phyloP scores from a whole-genome alignment of 768 basidiomycete genomes.

The Rubroboletus pulcherrimus region DNA sequence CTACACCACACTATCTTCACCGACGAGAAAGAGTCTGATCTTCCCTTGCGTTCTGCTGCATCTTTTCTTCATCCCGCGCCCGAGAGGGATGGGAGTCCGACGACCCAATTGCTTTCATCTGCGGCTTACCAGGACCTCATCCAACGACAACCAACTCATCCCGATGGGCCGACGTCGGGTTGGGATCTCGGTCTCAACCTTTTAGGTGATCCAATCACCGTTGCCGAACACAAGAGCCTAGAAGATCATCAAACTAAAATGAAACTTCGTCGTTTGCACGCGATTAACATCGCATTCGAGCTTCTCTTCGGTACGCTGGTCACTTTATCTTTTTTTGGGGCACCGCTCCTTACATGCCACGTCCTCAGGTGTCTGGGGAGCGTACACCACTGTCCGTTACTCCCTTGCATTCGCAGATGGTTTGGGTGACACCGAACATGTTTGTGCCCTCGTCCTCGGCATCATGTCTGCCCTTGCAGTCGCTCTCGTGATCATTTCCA shows the following conservation, averaged over 20 bases:
- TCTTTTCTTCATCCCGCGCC: conserved; percentile 19
- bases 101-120: conserved; percentile 16
- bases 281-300: conserved; percentile 28
- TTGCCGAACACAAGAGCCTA: conserved; percentile 29
- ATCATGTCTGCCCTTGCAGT: conserved; percentile 22
- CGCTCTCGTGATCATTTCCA: conserved; percentile 32
- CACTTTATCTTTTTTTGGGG: not conserved
- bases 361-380: conserved; percentile 50
- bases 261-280: conserved; percentile 34
- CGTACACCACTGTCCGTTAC: conserved; percentile 63
- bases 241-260: conserved; percentile 28
- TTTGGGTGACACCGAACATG: conserved; percentile 39
- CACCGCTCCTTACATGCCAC: not conserved
- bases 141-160: conserved; percentile 41
- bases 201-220: conserved; percentile 29
- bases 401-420: conserved; percentile 53
- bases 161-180: conserved; percentile 31
- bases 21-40: conserved; percentile 27
- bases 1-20: conserved; percentile 53
- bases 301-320: conserved; percentile 35
- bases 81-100: conserved; percentile 14
- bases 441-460: conserved; percentile 30
- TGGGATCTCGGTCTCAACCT: conserved; percentile 32
- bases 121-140: conserved; percentile 36
- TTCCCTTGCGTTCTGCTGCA: conserved; percentile 17